Base-by-base conservation (phyloP, 345 rosid species). In the Combretum micranthum region DNA sequence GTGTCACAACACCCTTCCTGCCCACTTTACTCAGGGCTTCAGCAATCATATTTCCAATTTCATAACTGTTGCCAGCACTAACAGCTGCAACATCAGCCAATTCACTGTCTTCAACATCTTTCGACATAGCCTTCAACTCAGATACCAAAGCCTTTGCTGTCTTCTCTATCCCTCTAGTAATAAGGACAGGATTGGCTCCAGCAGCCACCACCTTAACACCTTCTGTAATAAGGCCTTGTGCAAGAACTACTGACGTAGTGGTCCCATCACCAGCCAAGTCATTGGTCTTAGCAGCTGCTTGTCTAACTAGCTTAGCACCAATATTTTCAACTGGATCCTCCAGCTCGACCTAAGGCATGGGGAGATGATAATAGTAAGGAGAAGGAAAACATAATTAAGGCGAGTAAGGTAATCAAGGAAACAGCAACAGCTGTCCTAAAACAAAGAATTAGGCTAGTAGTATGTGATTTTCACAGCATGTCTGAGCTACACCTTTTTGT, bases 181-280 rank as follows among this genome's bases (percentile, higher is more conserved):
- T 93, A 51, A 89, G 74, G 52, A 89, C 97, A 20, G 97, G 99
- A 64, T 93, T 93, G 15, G 99, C 99, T 54, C 99, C 99, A 39
- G 99, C 99, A 62, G 97, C 97, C 47, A 93, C 99, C 54, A 93
- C 97, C 97, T 94, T 90, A 53, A 94, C 93, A 50, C 97, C 97
- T 79, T 90, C 97, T 13, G 97, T 86, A 65, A 94, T 90, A 20
- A 87, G 92, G 47, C 99, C 97, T 61, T 90, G 96, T 11, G 99
- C 97, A 51, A 94, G 99, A 65, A 94, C 99, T 67, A 94, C 99
- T 12, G 99, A 94, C 53, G 97, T 94, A 32, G 97, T 94, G 2
- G 97, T 94, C 19, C 99, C 97, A 39, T 90, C 99, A 68, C 97
- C 99, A 56, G 99, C 99, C 77, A 93, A 67, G 82, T 93, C 99